Base-by-base conservation (phyloP, 768 basidiomycete genomes). In the Hygrocybe punicea region DNA sequence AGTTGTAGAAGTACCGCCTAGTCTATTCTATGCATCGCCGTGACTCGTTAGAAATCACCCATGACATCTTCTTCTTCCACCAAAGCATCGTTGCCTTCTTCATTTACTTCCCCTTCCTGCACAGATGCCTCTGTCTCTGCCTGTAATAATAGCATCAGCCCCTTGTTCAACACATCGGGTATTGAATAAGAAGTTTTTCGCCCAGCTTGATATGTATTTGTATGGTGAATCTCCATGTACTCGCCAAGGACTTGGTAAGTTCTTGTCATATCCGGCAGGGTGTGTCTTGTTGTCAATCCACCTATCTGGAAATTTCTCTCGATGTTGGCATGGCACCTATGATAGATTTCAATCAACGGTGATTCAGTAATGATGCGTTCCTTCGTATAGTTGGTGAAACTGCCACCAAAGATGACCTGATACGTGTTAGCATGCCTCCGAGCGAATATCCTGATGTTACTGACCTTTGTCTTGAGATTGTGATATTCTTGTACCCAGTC, bases 391-490 rank as follows among this genome's bases (percentile, higher is more conserved):
- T 64, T 69, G 3, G 69, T 63, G n/a, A 52, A 51, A 3, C 58
- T 44, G 2, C 69, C 69, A 9, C 61, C 61, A 40, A 51, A 58
- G 25, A 53, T 55, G 25, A 24, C 36, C 57, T 58, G 33, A 9
- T n/a, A n/a, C n/a, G n/a, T n/a, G 44, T 56, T 25, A 14, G n/a
- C 7, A 23, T 17, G 8, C 33, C 42, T 17, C 9, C 16, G 14
- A 29, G 16, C 7, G n/a, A n/a, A n/a, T n/a, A n/a, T n/a, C n/a
- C n/a, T 23, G 36, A 42, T 9, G n/a, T 1, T n/a, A 44, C 60
- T 51, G 21, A 67, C 70, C 59, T 75, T 75, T 10, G 36, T 39
- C n/a, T 39, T 39, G 10, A 39, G n/a, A n/a, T 39, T 39, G n/a
- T 39, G 36, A 9, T n/a, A 39, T 39, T 39, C 36, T n/a, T 39